phyloP scores from a whole-genome alignment of 768 basidiomycete species.

The Amanita muscaria region DNA sequence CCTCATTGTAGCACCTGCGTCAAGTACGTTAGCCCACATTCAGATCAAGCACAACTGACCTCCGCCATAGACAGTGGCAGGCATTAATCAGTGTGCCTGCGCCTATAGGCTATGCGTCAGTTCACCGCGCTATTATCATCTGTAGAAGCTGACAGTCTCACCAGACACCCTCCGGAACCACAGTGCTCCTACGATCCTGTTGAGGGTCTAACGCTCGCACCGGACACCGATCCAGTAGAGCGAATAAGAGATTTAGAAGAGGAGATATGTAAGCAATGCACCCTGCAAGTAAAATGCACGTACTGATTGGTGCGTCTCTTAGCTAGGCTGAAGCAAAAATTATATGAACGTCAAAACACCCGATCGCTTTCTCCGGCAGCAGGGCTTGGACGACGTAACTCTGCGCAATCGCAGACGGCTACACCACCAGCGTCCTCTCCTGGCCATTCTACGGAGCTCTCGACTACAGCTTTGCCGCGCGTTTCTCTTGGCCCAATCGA shows the following conservation, averaged over 20 bases:
- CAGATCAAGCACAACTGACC: no score
- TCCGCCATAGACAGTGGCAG: constrained; percentile 85
- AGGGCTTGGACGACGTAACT: constrained; percentile 11
- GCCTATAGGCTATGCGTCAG: constrained; percentile 78
- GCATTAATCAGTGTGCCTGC: constrained; percentile 76
- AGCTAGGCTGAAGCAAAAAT: constrained; percentile 57
- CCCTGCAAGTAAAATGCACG: no score
- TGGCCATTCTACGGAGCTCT: constrained; percentile 17
- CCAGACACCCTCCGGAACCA: constrained; percentile 77
- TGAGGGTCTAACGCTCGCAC: constrained; percentile 68
- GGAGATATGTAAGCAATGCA: constrained; percentile 70
- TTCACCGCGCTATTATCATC: constrained; percentile 11
- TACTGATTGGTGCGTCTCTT: constrained; percentile 7
- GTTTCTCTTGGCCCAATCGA: constrained; percentile 36
- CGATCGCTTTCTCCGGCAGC: constrained; percentile 32
- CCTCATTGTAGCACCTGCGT: constrained; percentile 82
- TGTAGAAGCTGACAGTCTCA: constrained; percentile 9
- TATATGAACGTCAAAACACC: constrained; percentile 43
- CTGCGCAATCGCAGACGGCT: constrained; percentile 12
- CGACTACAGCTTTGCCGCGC: constrained; percentile 35
- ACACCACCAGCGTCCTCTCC: constrained; percentile 15
- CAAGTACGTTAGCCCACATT: constrained; percentile 44
- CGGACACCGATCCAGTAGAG: constrained; percentile 71
- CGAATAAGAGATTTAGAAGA: constrained; percentile 72
- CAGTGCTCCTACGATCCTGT: constrained; percentile 83